phyloP scores from a whole-genome alignment of 768 basidiomycete species.

The Coprinellus micaceus region DNA sequence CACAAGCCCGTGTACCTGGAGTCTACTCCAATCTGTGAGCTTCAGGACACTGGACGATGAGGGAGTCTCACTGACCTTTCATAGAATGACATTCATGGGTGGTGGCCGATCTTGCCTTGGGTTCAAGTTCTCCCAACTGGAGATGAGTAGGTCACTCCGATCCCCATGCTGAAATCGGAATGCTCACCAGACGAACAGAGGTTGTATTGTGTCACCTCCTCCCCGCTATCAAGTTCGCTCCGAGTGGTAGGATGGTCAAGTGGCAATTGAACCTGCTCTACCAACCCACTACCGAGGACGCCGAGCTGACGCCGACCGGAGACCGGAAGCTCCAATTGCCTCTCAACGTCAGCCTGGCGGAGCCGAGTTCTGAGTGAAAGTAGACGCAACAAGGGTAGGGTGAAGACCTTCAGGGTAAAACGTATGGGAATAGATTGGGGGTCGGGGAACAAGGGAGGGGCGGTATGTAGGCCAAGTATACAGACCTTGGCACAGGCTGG shows the following conservation, averaged over 20 bases:
- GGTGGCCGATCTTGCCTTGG: constrained; percentile 26
- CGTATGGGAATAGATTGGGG: too few relatives aligned
- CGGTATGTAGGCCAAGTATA: too few relatives aligned
- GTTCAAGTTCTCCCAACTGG: constrained; percentile 52
- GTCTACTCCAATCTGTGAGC: constrained; percentile 38
- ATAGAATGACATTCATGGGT: constrained; percentile 19
- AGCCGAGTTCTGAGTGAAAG: too few relatives aligned
- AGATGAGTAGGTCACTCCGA: constrained; percentile 42
- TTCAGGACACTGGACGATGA: not conserved
- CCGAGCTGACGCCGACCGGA: not conserved
- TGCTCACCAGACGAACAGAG: not conserved
- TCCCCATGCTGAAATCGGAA: not conserved
- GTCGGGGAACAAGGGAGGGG: too few relatives aligned
- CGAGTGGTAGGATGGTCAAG: constrained; percentile 14
- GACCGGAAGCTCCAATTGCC: not conserved
- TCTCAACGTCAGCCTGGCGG: not conserved
- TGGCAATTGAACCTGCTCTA: constrained; percentile 15
- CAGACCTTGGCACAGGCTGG: too few relatives aligned
- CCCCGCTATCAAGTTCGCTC: constrained; percentile 10
- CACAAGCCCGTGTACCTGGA: constrained; percentile 37
- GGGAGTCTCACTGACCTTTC: not conserved
- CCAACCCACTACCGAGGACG: constrained; percentile 6
- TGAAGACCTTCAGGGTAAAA: too few relatives aligned
- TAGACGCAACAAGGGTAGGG: too few relatives aligned
- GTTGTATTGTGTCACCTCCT: constrained; percentile 13